phyloP scores from a whole-genome alignment of 306 rosid species.

The Carpinus viminea region DNA sequence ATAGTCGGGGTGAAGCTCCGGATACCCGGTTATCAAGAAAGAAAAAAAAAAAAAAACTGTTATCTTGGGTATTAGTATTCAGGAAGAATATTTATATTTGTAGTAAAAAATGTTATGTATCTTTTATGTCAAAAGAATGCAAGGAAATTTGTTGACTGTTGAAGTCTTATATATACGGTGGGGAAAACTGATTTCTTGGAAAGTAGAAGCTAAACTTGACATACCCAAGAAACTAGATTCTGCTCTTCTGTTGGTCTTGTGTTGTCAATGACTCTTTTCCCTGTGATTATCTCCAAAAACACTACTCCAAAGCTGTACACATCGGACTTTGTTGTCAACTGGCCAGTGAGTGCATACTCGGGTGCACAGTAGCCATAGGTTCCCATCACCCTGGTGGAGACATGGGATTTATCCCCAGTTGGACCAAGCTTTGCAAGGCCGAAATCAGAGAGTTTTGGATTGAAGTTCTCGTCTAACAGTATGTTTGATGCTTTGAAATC shows the following conservation, averaged over 20 bases:
- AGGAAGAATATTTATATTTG: no score
- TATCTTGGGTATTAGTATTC: no score
- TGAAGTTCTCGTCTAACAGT: constrained; percentile 70
- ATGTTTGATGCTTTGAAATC: constrained; percentile 94
- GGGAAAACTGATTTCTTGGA: background rate
- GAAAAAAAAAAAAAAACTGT: background rate
- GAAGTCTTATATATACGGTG: no score
- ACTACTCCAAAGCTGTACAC: constrained; percentile 89
- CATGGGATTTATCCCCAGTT: constrained; percentile 78
- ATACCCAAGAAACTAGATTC: constrained; percentile 78
- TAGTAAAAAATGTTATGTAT: no score
- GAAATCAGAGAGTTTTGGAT: constrained; percentile 85
- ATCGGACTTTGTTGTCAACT: constrained; percentile 77
- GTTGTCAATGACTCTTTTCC: constrained; percentile 80
- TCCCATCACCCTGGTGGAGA: constrained; percentile 97
- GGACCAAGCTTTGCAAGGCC: constrained; percentile 97
- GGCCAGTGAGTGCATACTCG: constrained; percentile 84
- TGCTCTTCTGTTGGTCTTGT: constrained; percentile 67
- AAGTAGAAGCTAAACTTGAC: constrained; percentile 10
- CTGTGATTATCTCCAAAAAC: constrained; percentile 81
- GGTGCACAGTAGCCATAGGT: constrained; percentile 98
- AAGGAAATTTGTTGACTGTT: no score
- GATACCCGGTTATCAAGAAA: no score
- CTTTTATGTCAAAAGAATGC: no score
- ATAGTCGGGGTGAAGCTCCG: no score